Conservation (phyloP, 345 rosid genomes). For the Reutealis trisperma region DNA sequence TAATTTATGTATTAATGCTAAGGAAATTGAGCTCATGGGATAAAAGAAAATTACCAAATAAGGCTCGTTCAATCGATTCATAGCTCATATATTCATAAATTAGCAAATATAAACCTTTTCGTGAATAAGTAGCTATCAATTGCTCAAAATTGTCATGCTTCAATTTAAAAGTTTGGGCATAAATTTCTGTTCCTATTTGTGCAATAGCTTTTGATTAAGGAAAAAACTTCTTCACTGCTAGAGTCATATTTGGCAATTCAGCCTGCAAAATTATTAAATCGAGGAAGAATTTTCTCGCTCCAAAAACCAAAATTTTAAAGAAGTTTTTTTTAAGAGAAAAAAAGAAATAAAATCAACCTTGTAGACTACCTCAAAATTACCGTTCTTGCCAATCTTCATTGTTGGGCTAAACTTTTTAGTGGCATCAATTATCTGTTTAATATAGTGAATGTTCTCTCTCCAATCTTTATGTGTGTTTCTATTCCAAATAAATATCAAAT, state of each 20-base stretch:
- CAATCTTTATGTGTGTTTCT: slow-evolving; percentile 4
- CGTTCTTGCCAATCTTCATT: slow-evolving; percentile 5
- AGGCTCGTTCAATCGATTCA: not conserved
- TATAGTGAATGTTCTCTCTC: not conserved
- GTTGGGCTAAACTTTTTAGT: slow-evolving; percentile 26
- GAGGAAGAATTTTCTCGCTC: not conserved
- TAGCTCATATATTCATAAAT: slow-evolving; percentile 18
- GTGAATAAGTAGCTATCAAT: slow-evolving; percentile 7
- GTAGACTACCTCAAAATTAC: not conserved
- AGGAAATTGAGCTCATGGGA: no score
- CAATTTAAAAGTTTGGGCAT: not conserved
- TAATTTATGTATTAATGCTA: no score
- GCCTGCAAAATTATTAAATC: not conserved
- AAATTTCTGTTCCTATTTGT: slow-evolving; percentile 6
- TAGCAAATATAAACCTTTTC: slow-evolving; percentile 3
- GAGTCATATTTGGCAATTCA: not conserved
- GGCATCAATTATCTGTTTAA: slow-evolving; percentile 16
- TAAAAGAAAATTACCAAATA: slow-evolving; percentile 12
- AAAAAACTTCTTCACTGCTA: slow-evolving; percentile 13
- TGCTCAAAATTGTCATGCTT: slow-evolving; percentile 11
- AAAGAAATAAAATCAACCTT: not conserved
- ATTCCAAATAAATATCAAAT: not conserved
- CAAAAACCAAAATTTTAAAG: no score
- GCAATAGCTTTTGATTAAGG: not conserved
- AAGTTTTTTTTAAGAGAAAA: no score